A percentile compares a stretch with the other conserved stretches of the same genome.
These are phyloP conservation scores for Rhizopus delemar DNA, from an alignment of 371 early-diverging fungal genomes.

Conservation along the genomic window DNA sequence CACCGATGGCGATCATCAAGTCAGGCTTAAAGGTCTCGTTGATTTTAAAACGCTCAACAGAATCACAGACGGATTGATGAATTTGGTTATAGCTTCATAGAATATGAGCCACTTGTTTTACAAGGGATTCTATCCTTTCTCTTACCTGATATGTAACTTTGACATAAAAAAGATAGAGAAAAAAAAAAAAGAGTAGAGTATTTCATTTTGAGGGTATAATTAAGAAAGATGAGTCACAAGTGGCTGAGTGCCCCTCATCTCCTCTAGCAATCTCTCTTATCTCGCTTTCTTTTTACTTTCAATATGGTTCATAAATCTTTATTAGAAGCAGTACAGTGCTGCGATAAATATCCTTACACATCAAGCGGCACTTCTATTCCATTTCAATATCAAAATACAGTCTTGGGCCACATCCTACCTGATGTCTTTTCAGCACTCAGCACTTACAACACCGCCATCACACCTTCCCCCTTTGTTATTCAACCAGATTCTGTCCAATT, in stretches of 20 bases:
- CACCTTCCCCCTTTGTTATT: conserved; percentile 35
- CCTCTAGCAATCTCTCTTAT: neutral
- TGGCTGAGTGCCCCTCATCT: neutral
- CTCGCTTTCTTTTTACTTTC: neutral
- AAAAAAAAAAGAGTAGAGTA: neutral
- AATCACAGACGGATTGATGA: conserved; percentile 62
- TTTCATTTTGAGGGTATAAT: no score
- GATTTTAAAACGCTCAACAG: conserved; percentile 58
- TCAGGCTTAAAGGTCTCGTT: conserved; percentile 69
- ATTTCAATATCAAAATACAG: conserved; percentile 18
- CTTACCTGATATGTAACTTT: conserved; percentile 42
- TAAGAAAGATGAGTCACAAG: no score
- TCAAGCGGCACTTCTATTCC: conserved; percentile 2
- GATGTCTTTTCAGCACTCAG: conserved; percentile 23
- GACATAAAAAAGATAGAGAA: conserved; percentile 31
- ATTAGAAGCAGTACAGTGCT: conserved; percentile 36
- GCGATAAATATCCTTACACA: conserved; percentile 50
- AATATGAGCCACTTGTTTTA: neutral
- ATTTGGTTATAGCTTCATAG: conserved; percentile 69
- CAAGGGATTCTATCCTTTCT: neutral
- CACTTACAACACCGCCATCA: conserved; percentile 28
- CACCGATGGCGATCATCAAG: conserved; percentile 62
- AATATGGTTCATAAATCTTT: conserved; percentile 5
- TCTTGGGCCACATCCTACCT: conserved; percentile 47
- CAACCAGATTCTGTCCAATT: conserved; percentile 26